Evolutionary conservation across 2,329 filamentous ascomycete genomes (phyloP).

Genomic region (Pseudogymnoascus verrucosus): DNA sequence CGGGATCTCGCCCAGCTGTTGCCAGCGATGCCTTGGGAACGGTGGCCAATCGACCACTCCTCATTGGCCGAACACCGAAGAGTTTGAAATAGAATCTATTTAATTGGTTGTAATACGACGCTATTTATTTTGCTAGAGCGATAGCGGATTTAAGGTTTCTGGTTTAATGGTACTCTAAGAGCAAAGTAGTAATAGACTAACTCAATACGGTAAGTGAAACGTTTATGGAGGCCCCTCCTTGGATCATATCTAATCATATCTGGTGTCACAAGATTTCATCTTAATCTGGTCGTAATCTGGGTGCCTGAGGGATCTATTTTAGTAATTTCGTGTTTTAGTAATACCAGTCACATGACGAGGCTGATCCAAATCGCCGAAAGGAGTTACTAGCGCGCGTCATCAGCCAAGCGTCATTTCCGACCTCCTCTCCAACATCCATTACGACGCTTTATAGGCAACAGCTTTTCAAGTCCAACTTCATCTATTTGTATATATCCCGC

Average conservation of each 20-base stretch:
- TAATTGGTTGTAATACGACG: neutral
- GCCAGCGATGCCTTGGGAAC: conserved; percentile 1
- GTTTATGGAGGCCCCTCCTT: conserved; percentile 2
- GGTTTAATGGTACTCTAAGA: neutral
- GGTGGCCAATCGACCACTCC: neutral
- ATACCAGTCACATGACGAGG: neutral
- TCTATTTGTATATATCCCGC: neutral
- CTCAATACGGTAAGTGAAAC: neutral
- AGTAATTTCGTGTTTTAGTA: neutral
- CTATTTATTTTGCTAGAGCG: conserved; percentile 1
- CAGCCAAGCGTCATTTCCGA: conserved; percentile 5
- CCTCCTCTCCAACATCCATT: neutral
- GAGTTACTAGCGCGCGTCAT: conserved; percentile 7
- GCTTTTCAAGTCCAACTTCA: neutral
- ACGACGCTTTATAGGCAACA: conserved; percentile 8
- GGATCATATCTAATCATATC: conserved; percentile 9
- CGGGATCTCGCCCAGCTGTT: neutral
- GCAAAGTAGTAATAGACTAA: neutral
- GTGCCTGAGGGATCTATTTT: neutral
- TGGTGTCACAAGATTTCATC: conserved; percentile 8
- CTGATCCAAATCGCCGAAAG: conserved; percentile 1
- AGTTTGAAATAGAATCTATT: conserved; percentile 4
- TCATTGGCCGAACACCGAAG: neutral
- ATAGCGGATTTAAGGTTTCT: conserved; percentile 6
- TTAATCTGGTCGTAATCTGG: neutral